phyloP scores from a whole-genome alignment of 768 basidiomycete species.

The Tulasnella calospora region DNA sequence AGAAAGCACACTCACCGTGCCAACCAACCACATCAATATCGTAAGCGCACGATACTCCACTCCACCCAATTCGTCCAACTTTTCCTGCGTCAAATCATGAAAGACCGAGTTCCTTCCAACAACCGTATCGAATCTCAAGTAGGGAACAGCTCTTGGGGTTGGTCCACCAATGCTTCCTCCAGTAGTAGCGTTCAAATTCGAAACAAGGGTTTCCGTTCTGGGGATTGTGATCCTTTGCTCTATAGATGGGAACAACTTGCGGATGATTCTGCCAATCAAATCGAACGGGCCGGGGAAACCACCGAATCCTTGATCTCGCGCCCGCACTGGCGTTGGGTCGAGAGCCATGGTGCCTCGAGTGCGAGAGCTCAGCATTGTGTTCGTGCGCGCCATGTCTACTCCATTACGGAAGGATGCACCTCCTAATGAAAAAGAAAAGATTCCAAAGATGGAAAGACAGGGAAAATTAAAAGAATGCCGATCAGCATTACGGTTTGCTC shows the following conservation, averaged over 20 bases:
- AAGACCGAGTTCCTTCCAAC: conserved; percentile 36
- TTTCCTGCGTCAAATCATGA: conserved; percentile 60
- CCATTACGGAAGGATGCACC: not conserved
- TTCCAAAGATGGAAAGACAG: not conserved
- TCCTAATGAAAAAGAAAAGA: not conserved
- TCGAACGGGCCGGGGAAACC: conserved; percentile 40
- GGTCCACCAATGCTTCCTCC: conserved; percentile 37
- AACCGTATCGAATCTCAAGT: conserved; percentile 78
- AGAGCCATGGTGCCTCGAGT: conserved; percentile 59
- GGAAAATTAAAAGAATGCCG: not conserved
- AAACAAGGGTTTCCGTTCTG: conserved; percentile 49
- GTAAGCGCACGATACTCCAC: conserved; percentile 86
- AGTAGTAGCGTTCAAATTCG: conserved; percentile 32
- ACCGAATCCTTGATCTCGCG: conserved; percentile 33
- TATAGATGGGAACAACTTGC: conserved; percentile 58
- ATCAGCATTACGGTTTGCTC: not conserved
- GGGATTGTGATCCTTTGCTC: conserved; percentile 67
- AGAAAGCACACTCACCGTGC: conserved; percentile 48
- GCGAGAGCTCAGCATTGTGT: conserved; percentile 47
- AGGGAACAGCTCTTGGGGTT: conserved; percentile 53
- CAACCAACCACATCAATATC: conserved; percentile 75
- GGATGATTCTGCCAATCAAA: conserved; percentile 45
- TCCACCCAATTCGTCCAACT: conserved; percentile 87
- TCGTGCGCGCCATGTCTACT: not conserved
- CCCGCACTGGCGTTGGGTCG: conserved; percentile 54